Evolutionary conservation across 352 stramenopile genomes (phyloP).

Genomic region (Hyphochytrium catenoides): DNA sequence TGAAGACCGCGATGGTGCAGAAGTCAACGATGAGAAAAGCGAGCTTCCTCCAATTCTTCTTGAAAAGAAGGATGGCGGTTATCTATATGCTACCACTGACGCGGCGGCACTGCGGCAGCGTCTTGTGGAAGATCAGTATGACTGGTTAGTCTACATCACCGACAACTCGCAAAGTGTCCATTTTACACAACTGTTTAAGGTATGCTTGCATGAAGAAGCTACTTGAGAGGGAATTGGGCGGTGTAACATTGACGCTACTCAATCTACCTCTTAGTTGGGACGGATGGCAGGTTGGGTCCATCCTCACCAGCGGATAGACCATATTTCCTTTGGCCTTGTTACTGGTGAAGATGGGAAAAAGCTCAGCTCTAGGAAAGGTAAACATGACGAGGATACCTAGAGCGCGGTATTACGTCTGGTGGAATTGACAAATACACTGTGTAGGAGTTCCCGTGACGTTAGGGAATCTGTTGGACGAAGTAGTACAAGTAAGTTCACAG

Average conservation of each 20-base stretch:
- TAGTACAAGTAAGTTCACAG: too few relatives aligned
- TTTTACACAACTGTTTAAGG: conserved; percentile 45
- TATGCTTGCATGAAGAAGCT: conserved; percentile 24
- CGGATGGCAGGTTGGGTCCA: conserved; percentile 29
- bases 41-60: conserved; percentile 56
- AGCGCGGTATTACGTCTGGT: conserved; percentile 10
- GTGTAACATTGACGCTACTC: conserved; percentile 2
- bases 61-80: conserved; percentile 46
- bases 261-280: conserved; percentile 6
- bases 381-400: too few relatives aligned
- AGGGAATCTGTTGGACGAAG: conserved; percentile 34
- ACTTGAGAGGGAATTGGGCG: too few relatives aligned
- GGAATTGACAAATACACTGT: conserved; percentile 1
- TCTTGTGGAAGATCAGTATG: conserved; percentile 35
- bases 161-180: conserved; percentile 47
- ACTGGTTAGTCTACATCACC: conserved; percentile 52
- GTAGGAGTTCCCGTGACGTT: conserved; percentile 27
- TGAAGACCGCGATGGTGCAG: too few relatives aligned
- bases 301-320: conserved; percentile 28
- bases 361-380: conserved; percentile 46
- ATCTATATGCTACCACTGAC: conserved; percentile 47
- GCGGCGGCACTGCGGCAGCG: conserved; percentile 35
- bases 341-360: conserved; percentile 43
- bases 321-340: conserved; percentile 49
- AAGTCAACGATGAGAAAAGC: too few relatives aligned